Percentiles rank a stretch among this genome's conserved stretches.
Evolutionary conservation across 371 early-diverging fungal species (phyloP).

Genomic region (Aphelidium insulamus): DNA sequence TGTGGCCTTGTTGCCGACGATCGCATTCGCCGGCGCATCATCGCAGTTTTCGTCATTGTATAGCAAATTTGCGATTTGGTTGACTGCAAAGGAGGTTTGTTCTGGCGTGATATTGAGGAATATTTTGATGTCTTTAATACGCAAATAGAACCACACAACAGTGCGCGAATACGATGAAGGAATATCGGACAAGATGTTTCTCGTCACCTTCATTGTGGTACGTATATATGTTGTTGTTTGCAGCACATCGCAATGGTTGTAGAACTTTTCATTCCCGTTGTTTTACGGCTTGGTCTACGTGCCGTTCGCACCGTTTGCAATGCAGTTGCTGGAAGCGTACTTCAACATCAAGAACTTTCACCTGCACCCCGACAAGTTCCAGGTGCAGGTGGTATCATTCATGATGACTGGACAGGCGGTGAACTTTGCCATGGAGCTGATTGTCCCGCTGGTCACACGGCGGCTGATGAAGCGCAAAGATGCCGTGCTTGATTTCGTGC

Average conservation of each 20-base stretch:
- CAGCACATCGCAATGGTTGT: too few relatives aligned
- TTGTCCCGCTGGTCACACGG: constrained; percentile 36
- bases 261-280: constrained; percentile 10
- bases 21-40: too few relatives aligned
- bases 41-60: too few relatives aligned
- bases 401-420: constrained; percentile 61
- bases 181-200: constrained; percentile 57
- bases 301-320: constrained; percentile 36
- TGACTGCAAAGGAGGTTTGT: neutral
- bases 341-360: constrained; percentile 14
- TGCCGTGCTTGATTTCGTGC: too few relatives aligned
- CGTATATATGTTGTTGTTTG: constrained; percentile 48
- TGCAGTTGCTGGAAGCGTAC: constrained; percentile 8
- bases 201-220: constrained; percentile 59
- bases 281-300: constrained; percentile 69
- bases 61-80: constrained; percentile 1
- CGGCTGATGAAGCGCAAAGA: constrained; percentile 6
- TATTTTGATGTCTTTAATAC: neutral
- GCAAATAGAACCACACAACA: constrained; percentile 43
- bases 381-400: constrained; percentile 24
- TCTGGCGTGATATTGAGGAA: constrained; percentile 12
- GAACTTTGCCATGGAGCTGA: constrained; percentile 43
- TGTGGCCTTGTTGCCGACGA: too few relatives aligned
- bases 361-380: constrained; percentile 8
- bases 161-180: constrained; percentile 39